Conservation (phyloP, 2,329 filamentous ascomycete species). For the Fusarium caatingaense region DNA sequence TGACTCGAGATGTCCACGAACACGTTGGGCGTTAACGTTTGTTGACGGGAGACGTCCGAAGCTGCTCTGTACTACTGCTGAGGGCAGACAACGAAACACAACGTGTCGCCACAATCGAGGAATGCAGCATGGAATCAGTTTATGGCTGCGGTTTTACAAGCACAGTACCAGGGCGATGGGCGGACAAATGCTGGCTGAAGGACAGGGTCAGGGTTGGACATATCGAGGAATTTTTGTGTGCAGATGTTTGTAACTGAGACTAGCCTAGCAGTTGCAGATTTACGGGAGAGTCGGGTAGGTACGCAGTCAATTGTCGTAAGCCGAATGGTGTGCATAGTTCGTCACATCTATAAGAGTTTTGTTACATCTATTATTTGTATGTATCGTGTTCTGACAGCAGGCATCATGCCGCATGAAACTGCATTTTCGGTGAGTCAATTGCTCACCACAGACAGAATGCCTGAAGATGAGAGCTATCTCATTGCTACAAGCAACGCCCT, state of each 20-base stretch:
- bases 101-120: conserved; percentile 26
- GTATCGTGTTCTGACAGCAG: background rate
- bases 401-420: background rate
- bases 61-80: conserved; percentile 20
- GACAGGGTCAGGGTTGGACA: conserved; percentile 23
- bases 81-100: conserved; percentile 1
- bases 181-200: conserved; percentile 12
- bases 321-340: conserved; percentile 4
- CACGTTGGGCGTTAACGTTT: conserved; percentile 31
- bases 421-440: background rate
- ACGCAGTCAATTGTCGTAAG: conserved; percentile 19
- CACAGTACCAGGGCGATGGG: conserved; percentile 7
- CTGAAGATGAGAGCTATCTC: background rate
- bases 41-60: conserved; percentile 2
- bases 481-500: background rate
- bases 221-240: conserved; percentile 14
- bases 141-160: background rate
- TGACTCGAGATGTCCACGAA: conserved; percentile 10
- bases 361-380: background rate
- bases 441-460: background rate
- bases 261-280: conserved; percentile 1
- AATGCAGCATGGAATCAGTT: conserved; percentile 2
- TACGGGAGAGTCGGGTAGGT: conserved; percentile 10
- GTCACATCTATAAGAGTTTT: background rate
- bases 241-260: conserved; percentile 10